Conservation (phyloP, 176 grass and related monocot species). For the Oryza rufipogon region DNA sequence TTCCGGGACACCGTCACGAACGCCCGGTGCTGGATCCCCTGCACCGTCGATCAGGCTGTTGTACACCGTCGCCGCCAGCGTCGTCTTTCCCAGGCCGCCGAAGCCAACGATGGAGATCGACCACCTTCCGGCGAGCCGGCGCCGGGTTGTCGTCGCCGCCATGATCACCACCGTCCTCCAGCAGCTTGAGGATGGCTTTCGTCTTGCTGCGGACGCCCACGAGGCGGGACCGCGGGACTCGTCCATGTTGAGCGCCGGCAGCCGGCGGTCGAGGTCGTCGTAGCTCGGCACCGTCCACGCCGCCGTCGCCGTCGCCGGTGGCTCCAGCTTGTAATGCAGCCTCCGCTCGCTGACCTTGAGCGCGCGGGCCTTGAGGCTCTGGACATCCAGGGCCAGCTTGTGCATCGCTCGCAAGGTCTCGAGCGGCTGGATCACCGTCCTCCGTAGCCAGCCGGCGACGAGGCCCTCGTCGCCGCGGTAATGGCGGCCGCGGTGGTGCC, state of each 20-base stretch:
- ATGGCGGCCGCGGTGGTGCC: not conserved
- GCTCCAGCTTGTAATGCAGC: not conserved
- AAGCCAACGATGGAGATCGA: not conserved
- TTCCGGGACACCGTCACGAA: not conserved
- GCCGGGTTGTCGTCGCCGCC: too few species aligned
- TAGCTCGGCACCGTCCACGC: too few species aligned
- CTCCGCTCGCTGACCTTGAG: not conserved
- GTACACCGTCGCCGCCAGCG: not conserved
- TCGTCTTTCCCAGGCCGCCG: not conserved
- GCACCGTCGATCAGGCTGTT: not conserved
- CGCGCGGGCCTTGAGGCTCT: not conserved
- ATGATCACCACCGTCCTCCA: not conserved
- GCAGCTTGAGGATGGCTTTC: not conserved
- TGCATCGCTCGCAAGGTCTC: not conserved
- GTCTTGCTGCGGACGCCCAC: not conserved
- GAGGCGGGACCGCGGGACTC: not conserved
- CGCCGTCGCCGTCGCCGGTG: too few species aligned
- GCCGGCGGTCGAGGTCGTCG: not conserved
- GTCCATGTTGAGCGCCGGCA: not conserved
- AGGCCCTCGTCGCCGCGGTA: not conserved
- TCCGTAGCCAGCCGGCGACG: not conserved
- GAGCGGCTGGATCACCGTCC: not conserved
- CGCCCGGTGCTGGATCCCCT: not conserved
- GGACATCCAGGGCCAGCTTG: not conserved
- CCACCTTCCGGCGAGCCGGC: not conserved